Conservation (phyloP, 2,329 filamentous ascomycete genomes). For the Venturia effusa region DNA sequence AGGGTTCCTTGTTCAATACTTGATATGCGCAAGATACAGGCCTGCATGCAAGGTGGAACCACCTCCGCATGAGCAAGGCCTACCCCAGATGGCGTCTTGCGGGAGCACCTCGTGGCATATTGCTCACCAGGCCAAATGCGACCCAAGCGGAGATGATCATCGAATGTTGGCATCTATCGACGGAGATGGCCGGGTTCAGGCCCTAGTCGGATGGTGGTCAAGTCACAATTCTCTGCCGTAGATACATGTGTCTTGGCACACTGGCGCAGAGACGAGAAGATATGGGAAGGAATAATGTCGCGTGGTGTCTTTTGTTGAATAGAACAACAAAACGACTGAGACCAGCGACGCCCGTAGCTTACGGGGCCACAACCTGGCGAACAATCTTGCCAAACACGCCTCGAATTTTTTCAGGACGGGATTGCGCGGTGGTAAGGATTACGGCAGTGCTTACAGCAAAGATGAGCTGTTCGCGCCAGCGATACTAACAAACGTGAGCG, state of each 20-base stretch:
- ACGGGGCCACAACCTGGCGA: background rate
- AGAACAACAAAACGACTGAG: no score
- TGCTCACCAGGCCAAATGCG: background rate
- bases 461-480: constrained; percentile 22
- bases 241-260: no score
- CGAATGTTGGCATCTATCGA: background rate
- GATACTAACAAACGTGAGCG: constrained; percentile 12
- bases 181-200: background rate
- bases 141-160: background rate
- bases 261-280: no score
- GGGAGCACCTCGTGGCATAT: background rate
- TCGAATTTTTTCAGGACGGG: constrained; percentile 18
- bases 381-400: constrained; percentile 22
- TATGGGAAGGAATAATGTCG: no score
- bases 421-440: constrained; percentile 21
- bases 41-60: background rate
- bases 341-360: background rate
- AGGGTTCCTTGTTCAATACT: background rate
- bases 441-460: constrained; percentile 23
- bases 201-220: background rate
- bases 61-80: background rate
- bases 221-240: no score
- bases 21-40: background rate
- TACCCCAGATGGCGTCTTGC: background rate
- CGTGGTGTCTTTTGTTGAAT: no score